phyloP scores from a whole-genome alignment of 2,329 filamentous ascomycete genomes.

The Penicillium sp. region DNA sequence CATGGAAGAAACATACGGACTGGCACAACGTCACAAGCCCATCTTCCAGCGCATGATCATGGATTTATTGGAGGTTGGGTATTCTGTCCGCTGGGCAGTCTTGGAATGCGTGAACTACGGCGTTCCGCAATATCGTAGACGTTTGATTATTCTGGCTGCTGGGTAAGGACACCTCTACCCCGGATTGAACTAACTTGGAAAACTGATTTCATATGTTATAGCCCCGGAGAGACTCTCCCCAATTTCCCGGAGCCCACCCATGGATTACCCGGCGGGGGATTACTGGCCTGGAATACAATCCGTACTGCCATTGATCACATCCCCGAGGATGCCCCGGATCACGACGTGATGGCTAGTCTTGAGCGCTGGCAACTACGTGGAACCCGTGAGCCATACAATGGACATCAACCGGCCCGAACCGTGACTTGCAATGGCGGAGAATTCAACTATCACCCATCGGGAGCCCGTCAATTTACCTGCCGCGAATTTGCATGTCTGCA shows the following conservation, averaged over 20 bases:
- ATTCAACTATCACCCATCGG: slow-evolving; percentile 60
- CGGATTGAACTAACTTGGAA: not conserved
- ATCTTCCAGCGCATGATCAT: slow-evolving; percentile 58
- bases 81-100: slow-evolving; percentile 64
- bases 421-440: slow-evolving; percentile 60
- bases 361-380: slow-evolving; percentile 7
- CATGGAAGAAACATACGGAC: slow-evolving; percentile 70
- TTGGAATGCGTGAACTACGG: slow-evolving; percentile 49
- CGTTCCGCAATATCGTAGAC: slow-evolving; percentile 45
- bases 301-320: slow-evolving; percentile 39
- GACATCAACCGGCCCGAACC: slow-evolving; percentile 48
- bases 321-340: slow-evolving; percentile 38
- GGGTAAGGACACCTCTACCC: slow-evolving; percentile 38
- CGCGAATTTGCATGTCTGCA: slow-evolving; percentile 65
- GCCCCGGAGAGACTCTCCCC: slow-evolving; percentile 66
- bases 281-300: slow-evolving; percentile 40
- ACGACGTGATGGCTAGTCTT: slow-evolving; percentile 33
- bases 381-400: slow-evolving; percentile 40
- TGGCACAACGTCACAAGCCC: slow-evolving; percentile 50
- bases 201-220: slow-evolving; percentile 29
- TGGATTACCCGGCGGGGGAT: slow-evolving; percentile 25
- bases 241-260: slow-evolving; percentile 60
- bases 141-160: slow-evolving; percentile 50
- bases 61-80: slow-evolving; percentile 60
- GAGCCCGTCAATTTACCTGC: slow-evolving; percentile 57